These are phyloP conservation scores for Clohesyomyces aquaticus DNA, from an alignment of 495 filamentous ascomycete genomes.

Conservation along the genomic window DNA sequence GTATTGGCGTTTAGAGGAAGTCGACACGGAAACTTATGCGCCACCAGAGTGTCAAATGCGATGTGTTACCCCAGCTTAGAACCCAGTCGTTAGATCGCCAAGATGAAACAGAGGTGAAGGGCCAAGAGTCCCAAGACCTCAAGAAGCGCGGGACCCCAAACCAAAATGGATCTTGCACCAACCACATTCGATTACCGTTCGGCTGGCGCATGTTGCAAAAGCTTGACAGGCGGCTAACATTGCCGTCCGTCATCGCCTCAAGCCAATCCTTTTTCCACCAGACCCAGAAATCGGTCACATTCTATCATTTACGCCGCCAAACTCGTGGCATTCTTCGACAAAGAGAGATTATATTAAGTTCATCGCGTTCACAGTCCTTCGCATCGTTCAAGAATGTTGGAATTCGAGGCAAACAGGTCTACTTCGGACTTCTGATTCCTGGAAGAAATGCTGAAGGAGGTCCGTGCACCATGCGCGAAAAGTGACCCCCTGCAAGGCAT, in stretches of 20 bases:
- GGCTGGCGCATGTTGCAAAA: constrained; percentile 8
- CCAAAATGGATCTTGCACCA: constrained; percentile 21
- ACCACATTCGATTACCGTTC: constrained; percentile 3
- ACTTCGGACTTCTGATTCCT: too few species aligned
- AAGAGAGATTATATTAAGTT: too few species aligned
- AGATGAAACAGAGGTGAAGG: constrained; percentile 29
- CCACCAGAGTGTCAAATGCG: constrained; percentile 20
- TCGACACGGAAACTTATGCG: constrained; percentile 12
- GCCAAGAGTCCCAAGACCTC: constrained; percentile 19
- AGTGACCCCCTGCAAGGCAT: not conserved
- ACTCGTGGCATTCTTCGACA: too few species aligned
- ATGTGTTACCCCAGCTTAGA: not conserved
- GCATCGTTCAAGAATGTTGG: too few species aligned
- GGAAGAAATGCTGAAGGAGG: too few species aligned
- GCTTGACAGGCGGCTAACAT: constrained; percentile 20
- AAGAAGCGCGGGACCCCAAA: constrained; percentile 14
- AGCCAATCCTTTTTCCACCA: too few species aligned
- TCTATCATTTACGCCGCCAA: too few species aligned
- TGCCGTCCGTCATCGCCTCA: too few species aligned
- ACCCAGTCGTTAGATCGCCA: constrained; percentile 29
- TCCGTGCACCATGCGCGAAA: too few species aligned
- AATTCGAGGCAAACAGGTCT: too few species aligned
- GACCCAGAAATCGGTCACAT: too few species aligned
- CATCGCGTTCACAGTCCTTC: too few species aligned
- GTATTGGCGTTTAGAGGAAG: constrained; percentile 11